Percentiles rank a stretch among this genome's conserved stretches.
Evolutionary conservation across 148 eudicot species (phyloP).

Genomic region (Nyssa sinensis): DNA sequence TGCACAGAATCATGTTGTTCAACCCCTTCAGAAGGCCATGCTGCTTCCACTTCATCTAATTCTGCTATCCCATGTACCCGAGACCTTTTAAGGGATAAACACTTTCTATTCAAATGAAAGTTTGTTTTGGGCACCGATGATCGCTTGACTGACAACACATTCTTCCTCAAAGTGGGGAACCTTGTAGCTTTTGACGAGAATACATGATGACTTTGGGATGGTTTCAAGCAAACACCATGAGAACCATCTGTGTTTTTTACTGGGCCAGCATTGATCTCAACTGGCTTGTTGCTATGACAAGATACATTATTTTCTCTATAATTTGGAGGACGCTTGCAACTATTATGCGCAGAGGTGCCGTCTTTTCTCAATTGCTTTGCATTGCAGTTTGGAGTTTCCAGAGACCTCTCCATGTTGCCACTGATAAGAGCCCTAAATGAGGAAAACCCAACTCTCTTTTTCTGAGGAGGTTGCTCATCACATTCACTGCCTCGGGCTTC

Average conservation of each 20-base stretch:
- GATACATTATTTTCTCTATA: slow-evolving; percentile 4
- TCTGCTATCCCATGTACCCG: slow-evolving; percentile 10
- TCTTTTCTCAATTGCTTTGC: slow-evolving; percentile 29
- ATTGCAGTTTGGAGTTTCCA: slow-evolving; percentile 13
- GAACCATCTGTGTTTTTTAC: slow-evolving; percentile 15
- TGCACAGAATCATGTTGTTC: slow-evolving; percentile 13
- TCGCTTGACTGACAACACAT: slow-evolving; percentile 16
- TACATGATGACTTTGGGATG: slow-evolving; percentile 13
- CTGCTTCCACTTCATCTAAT: slow-evolving; percentile 20
- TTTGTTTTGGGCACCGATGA: slow-evolving; percentile 21
- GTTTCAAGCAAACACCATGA: slow-evolving; percentile 5
- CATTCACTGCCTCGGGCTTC: slow-evolving; percentile 13
- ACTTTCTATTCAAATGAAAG: slow-evolving; percentile 18
- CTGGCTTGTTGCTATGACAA: slow-evolving; percentile 17
- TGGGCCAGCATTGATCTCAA: slow-evolving; percentile 17
- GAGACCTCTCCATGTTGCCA: slow-evolving; percentile 19
- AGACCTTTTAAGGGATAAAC: slow-evolving; percentile 21
- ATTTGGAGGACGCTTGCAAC: slow-evolving; percentile 11
- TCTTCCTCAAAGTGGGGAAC: slow-evolving; percentile 26
- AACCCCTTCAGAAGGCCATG: slow-evolving; percentile 17
- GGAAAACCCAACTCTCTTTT: slow-evolving; percentile 25
- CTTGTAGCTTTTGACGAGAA: slow-evolving; percentile 27
- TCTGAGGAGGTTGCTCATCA: slow-evolving; percentile 17
- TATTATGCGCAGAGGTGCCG: slow-evolving; percentile 15
- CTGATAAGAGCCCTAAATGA: slow-evolving; percentile 15